Evolutionary conservation across 2,329 filamentous ascomycete species (phyloP).

Genomic region (Hypomyces perniciosus): DNA sequence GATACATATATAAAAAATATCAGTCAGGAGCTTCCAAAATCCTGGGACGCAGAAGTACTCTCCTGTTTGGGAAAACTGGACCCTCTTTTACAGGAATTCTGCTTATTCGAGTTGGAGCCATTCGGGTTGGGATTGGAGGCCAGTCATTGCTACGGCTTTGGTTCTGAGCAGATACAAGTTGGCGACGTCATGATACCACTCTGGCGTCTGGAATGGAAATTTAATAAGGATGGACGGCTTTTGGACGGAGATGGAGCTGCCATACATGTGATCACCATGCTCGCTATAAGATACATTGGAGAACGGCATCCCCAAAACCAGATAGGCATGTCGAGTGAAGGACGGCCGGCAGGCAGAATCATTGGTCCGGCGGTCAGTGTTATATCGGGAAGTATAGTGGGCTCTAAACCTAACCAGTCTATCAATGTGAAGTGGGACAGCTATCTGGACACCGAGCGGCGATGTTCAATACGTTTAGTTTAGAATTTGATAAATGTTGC

Average conservation of each 20-base stretch:
- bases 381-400: no score
- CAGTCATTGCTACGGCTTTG: background rate
- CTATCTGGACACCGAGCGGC: no score
- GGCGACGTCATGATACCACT: background rate
- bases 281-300: background rate
- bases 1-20: background rate
- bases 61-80: background rate
- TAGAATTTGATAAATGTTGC: no score
- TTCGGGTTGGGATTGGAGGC: background rate
- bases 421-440: no score
- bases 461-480: no score
- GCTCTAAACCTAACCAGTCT: no score
- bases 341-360: background rate
- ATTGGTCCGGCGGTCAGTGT: background rate
- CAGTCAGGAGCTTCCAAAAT: background rate
- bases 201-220: background rate
- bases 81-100: conserved; percentile 3
- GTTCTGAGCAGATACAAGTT: background rate
- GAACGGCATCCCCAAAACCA: background rate
- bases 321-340: background rate
- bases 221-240: background rate
- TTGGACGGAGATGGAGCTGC: background rate
- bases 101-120: background rate
- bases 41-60: background rate
- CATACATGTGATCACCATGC: background rate